A percentile compares a stretch with the other conserved stretches of the same genome.
Conservation (phyloP, 768 basidiomycete species). For the Suillus tomentosus region DNA sequence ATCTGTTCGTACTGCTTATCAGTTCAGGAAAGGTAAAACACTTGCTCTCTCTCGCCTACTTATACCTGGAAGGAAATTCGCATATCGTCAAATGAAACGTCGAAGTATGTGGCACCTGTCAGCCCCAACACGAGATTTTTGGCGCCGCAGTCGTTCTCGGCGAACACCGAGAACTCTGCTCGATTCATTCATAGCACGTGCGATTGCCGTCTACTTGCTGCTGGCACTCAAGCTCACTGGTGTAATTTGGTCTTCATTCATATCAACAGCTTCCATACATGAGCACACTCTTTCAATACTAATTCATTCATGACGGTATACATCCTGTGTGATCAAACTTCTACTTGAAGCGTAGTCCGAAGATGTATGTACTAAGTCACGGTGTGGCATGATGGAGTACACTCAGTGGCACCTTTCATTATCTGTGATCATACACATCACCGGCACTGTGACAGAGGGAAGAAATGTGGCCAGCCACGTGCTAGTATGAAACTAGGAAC, state of each 20-base stretch:
- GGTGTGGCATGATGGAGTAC: neutral
- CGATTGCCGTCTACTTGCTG: too few relatives aligned
- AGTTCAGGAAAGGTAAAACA: neutral
- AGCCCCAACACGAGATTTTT: neutral
- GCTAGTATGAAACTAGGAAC: neutral
- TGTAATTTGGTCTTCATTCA: neutral
- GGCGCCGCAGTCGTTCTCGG: neutral
- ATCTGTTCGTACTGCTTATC: neutral
- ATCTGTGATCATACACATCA: neutral
- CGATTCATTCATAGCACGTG: neutral
- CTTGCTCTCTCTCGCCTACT: neutral
- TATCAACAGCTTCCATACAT: neutral
- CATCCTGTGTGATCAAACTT: neutral
- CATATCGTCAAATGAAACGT: neutral
- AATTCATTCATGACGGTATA: neutral
- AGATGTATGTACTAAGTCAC: neutral
- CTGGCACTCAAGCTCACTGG: neutral
- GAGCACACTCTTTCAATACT: too few relatives aligned
- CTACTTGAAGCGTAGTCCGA: neutral
- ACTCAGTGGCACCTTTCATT: too few relatives aligned
- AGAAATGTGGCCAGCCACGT: neutral
- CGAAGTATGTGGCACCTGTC: neutral
- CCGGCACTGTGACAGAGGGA: neutral
- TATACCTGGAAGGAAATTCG: neutral
- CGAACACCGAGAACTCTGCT: neutral